These are phyloP conservation scores for Saccharomyces kudriavzevii DNA, from an alignment of 805 yeast species.

Conservation along the genomic window DNA sequence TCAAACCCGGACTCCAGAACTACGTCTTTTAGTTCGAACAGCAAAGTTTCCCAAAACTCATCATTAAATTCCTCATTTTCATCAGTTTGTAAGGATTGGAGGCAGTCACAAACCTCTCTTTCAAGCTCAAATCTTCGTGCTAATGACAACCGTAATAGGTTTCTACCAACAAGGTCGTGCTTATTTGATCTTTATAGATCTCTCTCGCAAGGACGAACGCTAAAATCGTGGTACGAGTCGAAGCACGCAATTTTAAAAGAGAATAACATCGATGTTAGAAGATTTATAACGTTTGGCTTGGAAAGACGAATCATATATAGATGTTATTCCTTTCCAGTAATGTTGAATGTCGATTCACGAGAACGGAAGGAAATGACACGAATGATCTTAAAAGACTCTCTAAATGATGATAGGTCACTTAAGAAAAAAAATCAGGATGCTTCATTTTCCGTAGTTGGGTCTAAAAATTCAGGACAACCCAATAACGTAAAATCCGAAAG, in stretches of 20 bases:
- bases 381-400: slow-evolving; percentile 14
- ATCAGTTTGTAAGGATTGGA: slow-evolving; percentile 4
- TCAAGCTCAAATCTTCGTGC: slow-evolving; percentile 10
- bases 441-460: background rate
- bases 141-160: slow-evolving; percentile 1
- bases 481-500: slow-evolving; percentile 6
- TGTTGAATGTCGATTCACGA: slow-evolving; percentile 22
- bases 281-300: slow-evolving; percentile 82
- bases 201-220: slow-evolving; percentile 65
- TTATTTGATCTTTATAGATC: slow-evolving; percentile 70
- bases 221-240: slow-evolving; percentile 75
- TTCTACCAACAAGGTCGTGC: slow-evolving; percentile 53
- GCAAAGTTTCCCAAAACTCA: slow-evolving; percentile 1
- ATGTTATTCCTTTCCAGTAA: slow-evolving; percentile 66
- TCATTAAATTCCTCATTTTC: slow-evolving; percentile 1
- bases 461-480: background rate
- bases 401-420: slow-evolving; percentile 1
- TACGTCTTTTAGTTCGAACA: slow-evolving; percentile 20
- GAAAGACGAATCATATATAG: slow-evolving; percentile 75
- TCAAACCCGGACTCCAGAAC: slow-evolving; percentile 19
- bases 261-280: slow-evolving; percentile 65
- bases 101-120: slow-evolving; percentile 12
- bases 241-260: slow-evolving; percentile 45
- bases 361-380: slow-evolving; percentile 13
- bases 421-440: background rate